Evolutionary conservation across 2,329 filamentous ascomycete genomes (phyloP), one percentile per base, ranked within the genome.

Genomic region (Fonsecaea pugnacius): DNA sequence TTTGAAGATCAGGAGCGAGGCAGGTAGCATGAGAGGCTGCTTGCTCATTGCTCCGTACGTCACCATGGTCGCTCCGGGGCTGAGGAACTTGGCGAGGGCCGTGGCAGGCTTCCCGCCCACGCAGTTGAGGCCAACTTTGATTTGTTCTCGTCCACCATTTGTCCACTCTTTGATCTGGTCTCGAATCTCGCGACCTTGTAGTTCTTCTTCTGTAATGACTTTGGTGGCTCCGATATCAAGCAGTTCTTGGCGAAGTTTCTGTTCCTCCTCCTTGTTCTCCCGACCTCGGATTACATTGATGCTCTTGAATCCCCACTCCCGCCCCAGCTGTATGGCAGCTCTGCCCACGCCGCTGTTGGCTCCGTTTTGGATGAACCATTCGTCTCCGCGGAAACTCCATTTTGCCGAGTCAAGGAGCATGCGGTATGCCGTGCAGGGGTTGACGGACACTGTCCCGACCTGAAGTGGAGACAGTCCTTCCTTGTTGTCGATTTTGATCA

Each of bases 341-440:
- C 95, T 83, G 1, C 95, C 95, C 16, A 99, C 95, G 10, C 92
- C 95, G 48, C 88, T 92, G 78, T 99, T 99, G 43, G 94, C 95
- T 7, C 94, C 95, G 75, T 99, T 99, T 78, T 99, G 95, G 53
- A 99, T 88, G 74, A 97, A 91, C 93, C 94, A 99, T 62, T 96
- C 89, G 60, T 93, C 91, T n/a, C 87, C 85, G 61, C 84, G 74
- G 73, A 89, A 77, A 3, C 80, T 74, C 70, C 83, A 80, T 27
- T 78, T 81, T 63, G 81, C 82, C 56, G 94, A 97, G 75, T 94
- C 91, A 62, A 88, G 87, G 64, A 99, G 84, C 88, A 99, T 96
- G 60, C 93, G 87, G 79, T 96, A 98, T 1, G 95, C 95, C 1
- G 92, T 96, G 76, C 91, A 93, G 1, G 95, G 95, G 77, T 99